Base-by-base conservation (phyloP, 108 stramenopile species). In the Schizochytrium sp. region DNA sequence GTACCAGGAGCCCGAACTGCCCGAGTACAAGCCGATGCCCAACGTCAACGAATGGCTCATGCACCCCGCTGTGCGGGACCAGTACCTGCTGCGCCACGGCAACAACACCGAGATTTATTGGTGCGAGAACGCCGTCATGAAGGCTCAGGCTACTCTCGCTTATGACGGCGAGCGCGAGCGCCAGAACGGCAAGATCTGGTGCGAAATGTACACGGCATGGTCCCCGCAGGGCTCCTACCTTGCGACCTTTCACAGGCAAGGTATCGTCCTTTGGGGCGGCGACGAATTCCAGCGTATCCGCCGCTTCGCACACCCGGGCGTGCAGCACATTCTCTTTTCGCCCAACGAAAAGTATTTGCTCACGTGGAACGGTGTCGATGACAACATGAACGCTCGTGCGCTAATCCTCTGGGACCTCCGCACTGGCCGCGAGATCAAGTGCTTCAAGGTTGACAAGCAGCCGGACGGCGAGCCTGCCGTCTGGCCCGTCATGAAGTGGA, bases 371-470 rank as follows among this genome's bases (percentile, higher is more conserved):
- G 87, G 87, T n/a, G 41, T 48, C 8, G 57, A 87, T 14, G 72
- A 90, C 48, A 58, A 87, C 69, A 55, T 18, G 29, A 72, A 87
- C 2, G 71, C 87, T 5, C 57, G 87, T n/a, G 72, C 91, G 5
- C 72, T 89, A 53, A 90, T 91, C 29, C 72, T 90, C 34, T 91
- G 91, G 91, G 60, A 91, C 60, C n/a, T 91, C n/a, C 72, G 89
- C 53, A 88, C 87, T 5, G 91, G 91, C 5, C 8, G 8, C 8
- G 87, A 91, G 72, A 10, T 91, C 72, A 60, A 58, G 16, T 28
- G 88, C 23, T 91, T 91, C 76, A 83, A 83, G 51, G 76, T 83
- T 6, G 45, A 47, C 51, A 47, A 53, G 51, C 45, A 83, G 48
- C 63, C 63, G 10, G 76, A 83, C 45, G 51, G 51, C 45, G 76